Evolutionary conservation across 2,329 filamentous ascomycete species (phyloP).

Genomic region (Fusarium mexicanum): DNA sequence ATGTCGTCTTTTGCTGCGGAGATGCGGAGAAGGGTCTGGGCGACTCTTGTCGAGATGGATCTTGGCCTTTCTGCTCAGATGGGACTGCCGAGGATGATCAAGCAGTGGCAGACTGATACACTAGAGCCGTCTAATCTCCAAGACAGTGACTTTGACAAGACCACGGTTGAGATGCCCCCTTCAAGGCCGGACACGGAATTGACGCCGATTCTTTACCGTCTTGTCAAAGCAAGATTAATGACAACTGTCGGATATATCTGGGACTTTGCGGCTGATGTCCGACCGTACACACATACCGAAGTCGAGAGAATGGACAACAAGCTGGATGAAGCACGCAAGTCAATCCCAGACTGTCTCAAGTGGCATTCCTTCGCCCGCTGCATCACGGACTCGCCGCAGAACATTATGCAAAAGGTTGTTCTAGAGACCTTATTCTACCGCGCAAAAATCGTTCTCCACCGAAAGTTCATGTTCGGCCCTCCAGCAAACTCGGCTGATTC

Average conservation of each 20-base stretch:
- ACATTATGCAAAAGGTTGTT: not conserved
- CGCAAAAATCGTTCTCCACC: slow-evolving; percentile 9
- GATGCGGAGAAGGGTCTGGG: slow-evolving; percentile 58
- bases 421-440: not conserved
- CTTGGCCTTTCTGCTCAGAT: slow-evolving; percentile 56
- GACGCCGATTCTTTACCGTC: slow-evolving; percentile 3
- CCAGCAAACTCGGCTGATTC: not conserved
- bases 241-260: not conserved
- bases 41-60: slow-evolving; percentile 53
- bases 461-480: not conserved
- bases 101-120: slow-evolving; percentile 53
- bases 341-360: not conserved
- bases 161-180: not conserved
- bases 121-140: slow-evolving; percentile 54
- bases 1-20: slow-evolving; percentile 54
- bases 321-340: not conserved
- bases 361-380: slow-evolving; percentile 7
- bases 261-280: slow-evolving; percentile 3
- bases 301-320: slow-evolving; percentile 9
- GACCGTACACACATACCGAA: not conserved
- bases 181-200: not conserved
- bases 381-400: slow-evolving; percentile 9
- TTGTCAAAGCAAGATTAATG: slow-evolving; percentile 9
- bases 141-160: slow-evolving; percentile 54
- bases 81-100: slow-evolving; percentile 57